phyloP scores from a whole-genome alignment of 1,139 yeast genomes.

The Lodderomyces metapsilosis region DNA sequence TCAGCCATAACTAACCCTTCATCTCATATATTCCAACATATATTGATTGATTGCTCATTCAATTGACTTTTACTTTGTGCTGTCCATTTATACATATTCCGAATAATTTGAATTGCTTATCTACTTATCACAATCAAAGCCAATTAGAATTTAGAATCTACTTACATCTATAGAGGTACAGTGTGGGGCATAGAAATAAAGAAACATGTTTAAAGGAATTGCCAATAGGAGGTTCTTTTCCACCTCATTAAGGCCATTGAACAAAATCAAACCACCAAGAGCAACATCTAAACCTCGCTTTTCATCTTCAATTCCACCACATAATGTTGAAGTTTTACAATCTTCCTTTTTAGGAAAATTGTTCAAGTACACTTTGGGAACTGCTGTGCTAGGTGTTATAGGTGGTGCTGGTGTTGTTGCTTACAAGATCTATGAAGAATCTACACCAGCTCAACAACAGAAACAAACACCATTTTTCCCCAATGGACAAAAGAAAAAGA shows the following conservation, averaged over 20 bases:
- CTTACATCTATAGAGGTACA: neutral
- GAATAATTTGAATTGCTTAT: too few relatives aligned
- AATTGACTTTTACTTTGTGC: neutral
- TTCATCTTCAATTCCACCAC: neutral
- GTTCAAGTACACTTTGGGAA: slow-evolving; percentile 31
- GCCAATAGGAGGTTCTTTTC: slow-evolving; percentile 1
- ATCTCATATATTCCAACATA: neutral
- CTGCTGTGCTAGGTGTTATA: slow-evolving; percentile 26
- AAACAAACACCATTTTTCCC: slow-evolving; percentile 57
- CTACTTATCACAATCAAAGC: too few relatives aligned
- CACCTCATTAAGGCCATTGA: neutral
- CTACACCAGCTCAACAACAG: slow-evolving; percentile 56
- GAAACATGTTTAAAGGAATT: neutral
- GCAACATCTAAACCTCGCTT: neutral
- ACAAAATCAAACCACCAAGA: neutral
- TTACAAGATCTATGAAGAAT: slow-evolving; percentile 59
- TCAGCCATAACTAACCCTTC: neutral
- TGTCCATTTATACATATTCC: too few relatives aligned
- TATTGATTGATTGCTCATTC: neutral
- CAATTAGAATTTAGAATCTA: neutral
- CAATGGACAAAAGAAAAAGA: slow-evolving; percentile 78
- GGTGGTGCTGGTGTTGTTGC: slow-evolving; percentile 49
- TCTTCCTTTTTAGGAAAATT: slow-evolving; percentile 20
- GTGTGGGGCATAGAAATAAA: too few relatives aligned
- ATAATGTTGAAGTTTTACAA: slow-evolving; percentile 1